Evolutionary conservation across 2,329 filamentous ascomycete genomes (phyloP), one percentile per base, ranked within the genome.

Genomic region (Botrytis deweyae): DNA sequence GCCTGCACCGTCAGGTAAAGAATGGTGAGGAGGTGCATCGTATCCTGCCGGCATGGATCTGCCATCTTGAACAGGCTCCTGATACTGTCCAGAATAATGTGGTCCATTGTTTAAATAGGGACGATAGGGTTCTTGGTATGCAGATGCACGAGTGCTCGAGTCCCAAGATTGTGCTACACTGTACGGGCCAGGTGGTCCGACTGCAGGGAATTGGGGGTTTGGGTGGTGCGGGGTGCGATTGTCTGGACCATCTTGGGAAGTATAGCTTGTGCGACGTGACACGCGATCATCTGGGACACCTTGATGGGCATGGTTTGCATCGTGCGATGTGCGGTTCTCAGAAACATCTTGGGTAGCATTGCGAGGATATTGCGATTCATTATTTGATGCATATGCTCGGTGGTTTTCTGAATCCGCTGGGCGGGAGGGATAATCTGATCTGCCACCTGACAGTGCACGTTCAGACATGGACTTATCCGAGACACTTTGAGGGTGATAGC

Each of bases 1-100:
- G 18, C n/a, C 74, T 70, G 79, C 74, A 14, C 78, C 76, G 68
- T 80, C 49, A 20, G 2, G 10, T 9, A 42, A 33, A 44, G n/a
- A 33, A n/a, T 29, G 42, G 10, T 42, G 40, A 7, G 38, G 20
- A 70, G 55, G 40, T 22, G 38, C 42, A 36, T 36, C 33, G 33
- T 64, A 46, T 10, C 22, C 14, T n/a, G 55, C 7, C 22, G n/a
- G 55, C 36, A 29, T 16, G 49, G 29, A 25, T 69, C 49, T 58
- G 38, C 3, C n/a, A 58, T 58, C 25, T 58, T 68, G 66, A 44
- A 18, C 16, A 42, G 49, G n/a, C n/a, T 52, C 36, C 18, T 25
- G 40, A 58, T n/a, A 25, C 1, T 33, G 66, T 69, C 18, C 49
- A 25, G 52, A 10, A 69, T 33, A 42, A 7, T 58, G n/a, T n/a